A percentile compares a stretch with the other conserved stretches of the same genome.
Conservation (phyloP, 306 rosid genomes). For the Prunus mongolica region DNA sequence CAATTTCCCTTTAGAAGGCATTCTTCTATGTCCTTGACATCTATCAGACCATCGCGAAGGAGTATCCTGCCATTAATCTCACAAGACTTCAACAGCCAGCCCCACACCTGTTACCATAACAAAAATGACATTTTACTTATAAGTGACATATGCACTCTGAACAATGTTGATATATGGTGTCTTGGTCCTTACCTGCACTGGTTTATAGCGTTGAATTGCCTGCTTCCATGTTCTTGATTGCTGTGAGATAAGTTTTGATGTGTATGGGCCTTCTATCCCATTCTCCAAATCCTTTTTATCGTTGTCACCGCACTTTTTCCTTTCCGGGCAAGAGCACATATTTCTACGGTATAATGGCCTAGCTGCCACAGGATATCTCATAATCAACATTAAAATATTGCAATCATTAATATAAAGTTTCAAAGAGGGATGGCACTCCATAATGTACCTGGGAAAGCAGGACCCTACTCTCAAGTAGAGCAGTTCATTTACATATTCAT, state of each 20-base stretch:
- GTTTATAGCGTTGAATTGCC: conserved; percentile 50
- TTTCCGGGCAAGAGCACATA: conserved; percentile 17
- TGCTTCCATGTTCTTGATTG: conserved; percentile 51
- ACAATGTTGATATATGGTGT: not conserved
- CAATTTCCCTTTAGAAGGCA: conserved; percentile 56
- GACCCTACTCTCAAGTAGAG: conserved; percentile 81
- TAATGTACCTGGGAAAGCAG: conserved; percentile 69
- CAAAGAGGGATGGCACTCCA: not conserved
- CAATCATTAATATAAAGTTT: not conserved
- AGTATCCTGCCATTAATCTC: conserved; percentile 63
- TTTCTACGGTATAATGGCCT: conserved; percentile 66
- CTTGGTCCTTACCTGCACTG: conserved; percentile 45
- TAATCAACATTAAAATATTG: conserved; percentile 15
- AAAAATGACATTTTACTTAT: not conserved
- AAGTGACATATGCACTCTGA: not conserved
- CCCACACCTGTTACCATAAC: conserved; percentile 57
- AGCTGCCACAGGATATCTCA: conserved; percentile 50
- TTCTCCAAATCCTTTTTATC: conserved; percentile 14
- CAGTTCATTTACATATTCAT: conserved; percentile 79
- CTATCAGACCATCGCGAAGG: conserved; percentile 49
- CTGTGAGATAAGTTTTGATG: conserved; percentile 37
- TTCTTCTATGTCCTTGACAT: conserved; percentile 52
- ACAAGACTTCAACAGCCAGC: conserved; percentile 76
- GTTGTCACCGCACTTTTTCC: conserved; percentile 16
- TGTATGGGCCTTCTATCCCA: conserved; percentile 27